Evolutionary conservation across 2,329 filamentous ascomycete species (phyloP).

Genomic region (Fusarium equiseti): DNA sequence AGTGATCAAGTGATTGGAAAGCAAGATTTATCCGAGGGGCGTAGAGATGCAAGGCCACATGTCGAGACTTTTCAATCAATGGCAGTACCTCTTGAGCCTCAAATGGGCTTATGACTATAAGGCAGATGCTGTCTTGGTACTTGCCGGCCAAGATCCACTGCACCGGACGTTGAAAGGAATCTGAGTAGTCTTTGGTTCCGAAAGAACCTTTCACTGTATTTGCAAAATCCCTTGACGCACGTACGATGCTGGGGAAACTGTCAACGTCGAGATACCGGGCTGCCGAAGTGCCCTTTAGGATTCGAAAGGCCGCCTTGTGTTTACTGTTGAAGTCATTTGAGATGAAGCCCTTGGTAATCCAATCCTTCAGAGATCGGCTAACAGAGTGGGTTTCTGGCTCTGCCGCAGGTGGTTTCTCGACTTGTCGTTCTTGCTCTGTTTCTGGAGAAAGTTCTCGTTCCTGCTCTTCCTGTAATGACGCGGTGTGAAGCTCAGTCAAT

Average conservation of each 20-base stretch:
- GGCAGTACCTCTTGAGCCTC: slow-evolving; percentile 68
- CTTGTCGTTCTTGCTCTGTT: slow-evolving; percentile 68
- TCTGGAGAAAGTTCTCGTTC: slow-evolving; percentile 76
- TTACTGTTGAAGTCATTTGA: no score
- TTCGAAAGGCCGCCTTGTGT: no score
- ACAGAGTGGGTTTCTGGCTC: no score
- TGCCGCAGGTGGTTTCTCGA: slow-evolving; percentile 60
- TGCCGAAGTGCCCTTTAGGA: slow-evolving; percentile 33
- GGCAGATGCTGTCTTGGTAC: no score
- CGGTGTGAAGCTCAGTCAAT: neutral
- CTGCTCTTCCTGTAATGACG: slow-evolving; percentile 71
- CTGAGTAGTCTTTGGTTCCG: no score
- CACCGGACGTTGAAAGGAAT: slow-evolving; percentile 40
- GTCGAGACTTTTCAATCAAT: slow-evolving; percentile 50
- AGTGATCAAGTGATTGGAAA: slow-evolving; percentile 27
- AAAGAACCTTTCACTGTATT: no score
- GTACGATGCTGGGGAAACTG: slow-evolving; percentile 26
- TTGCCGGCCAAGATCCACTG: slow-evolving; percentile 41
- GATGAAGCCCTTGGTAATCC: no score
- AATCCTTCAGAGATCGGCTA: slow-evolving; percentile 51
- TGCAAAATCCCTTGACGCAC: no score
- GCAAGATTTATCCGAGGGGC: no score
- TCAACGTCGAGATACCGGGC: slow-evolving; percentile 22
- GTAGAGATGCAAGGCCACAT: slow-evolving; percentile 57
- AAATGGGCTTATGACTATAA: no score